Conservation (phyloP, 306 rosid species). For the Mimosa pudica region DNA sequence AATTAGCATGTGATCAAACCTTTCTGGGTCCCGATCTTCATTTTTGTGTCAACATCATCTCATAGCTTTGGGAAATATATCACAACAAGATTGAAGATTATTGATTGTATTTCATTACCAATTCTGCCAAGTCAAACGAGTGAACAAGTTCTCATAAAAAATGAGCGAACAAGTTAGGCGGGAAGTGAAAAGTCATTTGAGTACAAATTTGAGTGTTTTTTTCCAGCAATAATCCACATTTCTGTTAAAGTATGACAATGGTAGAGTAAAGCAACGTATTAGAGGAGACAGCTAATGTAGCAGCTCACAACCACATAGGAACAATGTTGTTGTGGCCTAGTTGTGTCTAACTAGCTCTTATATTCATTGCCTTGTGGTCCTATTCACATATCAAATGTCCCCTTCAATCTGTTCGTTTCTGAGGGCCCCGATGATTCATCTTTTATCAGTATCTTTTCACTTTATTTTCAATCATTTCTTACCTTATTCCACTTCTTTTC, state of each 20-base stretch:
- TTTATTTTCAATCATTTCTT: conserved; percentile 26
- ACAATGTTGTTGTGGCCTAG: conserved; percentile 37
- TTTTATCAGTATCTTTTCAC: conserved; percentile 20
- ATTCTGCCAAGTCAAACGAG: background rate
- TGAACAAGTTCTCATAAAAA: too few relatives aligned
- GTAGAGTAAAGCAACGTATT: conserved; percentile 50
- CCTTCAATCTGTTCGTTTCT: conserved; percentile 41
- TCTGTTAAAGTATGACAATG: conserved; percentile 34
- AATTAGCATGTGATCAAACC: background rate
- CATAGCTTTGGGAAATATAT: background rate
- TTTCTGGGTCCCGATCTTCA: background rate
- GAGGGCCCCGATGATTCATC: conserved; percentile 24
- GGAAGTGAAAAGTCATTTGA: background rate
- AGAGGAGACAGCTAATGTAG: conserved; percentile 45
- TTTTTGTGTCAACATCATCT: too few relatives aligned
- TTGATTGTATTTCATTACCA: background rate
- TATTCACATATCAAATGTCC: conserved; percentile 41
- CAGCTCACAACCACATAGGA: conserved; percentile 39
- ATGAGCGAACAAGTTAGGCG: background rate
- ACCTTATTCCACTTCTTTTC: conserved; percentile 19
- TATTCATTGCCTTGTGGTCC: conserved; percentile 48
- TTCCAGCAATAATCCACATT: background rate
- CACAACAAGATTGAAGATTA: background rate
- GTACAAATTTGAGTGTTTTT: background rate
- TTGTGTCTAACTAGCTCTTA: conserved; percentile 1